These are phyloP conservation scores for Tetracentron sinense DNA, from an alignment of 164 flowering plant genomes.

Conservation along the genomic window DNA sequence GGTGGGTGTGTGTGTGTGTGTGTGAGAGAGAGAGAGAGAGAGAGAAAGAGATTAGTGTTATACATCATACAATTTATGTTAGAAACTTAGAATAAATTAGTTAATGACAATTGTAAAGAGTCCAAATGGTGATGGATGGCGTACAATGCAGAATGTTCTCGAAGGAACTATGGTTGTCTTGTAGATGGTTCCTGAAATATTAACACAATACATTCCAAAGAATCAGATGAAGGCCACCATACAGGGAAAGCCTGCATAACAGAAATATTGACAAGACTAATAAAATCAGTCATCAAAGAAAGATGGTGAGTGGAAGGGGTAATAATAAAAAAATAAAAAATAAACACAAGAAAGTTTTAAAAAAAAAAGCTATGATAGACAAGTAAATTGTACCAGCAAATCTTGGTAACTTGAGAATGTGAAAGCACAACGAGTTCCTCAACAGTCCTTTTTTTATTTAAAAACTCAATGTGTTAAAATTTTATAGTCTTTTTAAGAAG, in stretches of 20 bases:
- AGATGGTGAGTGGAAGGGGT: not conserved
- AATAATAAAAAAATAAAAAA: not conserved
- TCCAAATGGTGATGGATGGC: conserved; percentile 19
- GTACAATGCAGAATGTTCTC: conserved; percentile 90
- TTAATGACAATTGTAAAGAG: not conserved
- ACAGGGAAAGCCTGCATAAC: conserved; percentile 6
- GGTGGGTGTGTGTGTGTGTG: not conserved
- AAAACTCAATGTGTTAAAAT: too few relatives aligned
- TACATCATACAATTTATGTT: too few relatives aligned
- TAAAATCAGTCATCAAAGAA: not conserved
- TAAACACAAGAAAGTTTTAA: too few relatives aligned
- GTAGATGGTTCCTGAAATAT: conserved; percentile 82
- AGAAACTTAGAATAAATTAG: too few relatives aligned
- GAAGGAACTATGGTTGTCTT: conserved; percentile 86
- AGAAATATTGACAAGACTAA: not conserved
- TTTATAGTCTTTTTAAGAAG: too few relatives aligned
- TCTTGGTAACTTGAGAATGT: too few relatives aligned
- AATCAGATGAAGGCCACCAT: conserved; percentile 9
- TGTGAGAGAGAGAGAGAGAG: not conserved
- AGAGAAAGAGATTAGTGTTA: not conserved
- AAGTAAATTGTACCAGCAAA: too few relatives aligned
- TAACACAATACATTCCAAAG: conserved; percentile 8
- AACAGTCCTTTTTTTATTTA: too few relatives aligned
- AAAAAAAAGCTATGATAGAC: too few relatives aligned
- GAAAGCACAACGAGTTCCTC: too few relatives aligned